A percentile compares a stretch with the other conserved stretches of the same genome.
These are phyloP conservation scores for Aspergillus sp. DNA, from an alignment of 2,329 filamentous ascomycete species.

Conservation along the genomic window DNA sequence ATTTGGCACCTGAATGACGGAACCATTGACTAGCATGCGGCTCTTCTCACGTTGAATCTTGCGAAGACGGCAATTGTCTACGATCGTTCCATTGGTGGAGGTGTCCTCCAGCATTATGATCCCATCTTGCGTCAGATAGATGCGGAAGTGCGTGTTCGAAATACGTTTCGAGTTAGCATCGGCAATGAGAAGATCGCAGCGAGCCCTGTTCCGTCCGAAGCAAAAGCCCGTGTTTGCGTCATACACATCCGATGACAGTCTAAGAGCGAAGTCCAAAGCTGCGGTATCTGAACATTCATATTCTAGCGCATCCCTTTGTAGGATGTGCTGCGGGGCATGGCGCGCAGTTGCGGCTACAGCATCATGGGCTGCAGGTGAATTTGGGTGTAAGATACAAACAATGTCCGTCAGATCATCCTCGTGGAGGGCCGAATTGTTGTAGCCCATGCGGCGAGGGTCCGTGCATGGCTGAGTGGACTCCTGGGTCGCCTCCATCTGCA, in stretches of 20 bases:
- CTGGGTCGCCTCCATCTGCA: constrained; percentile 53
- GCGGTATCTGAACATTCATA: constrained; percentile 40
- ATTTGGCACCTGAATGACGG: constrained; percentile 69
- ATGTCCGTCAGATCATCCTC: constrained; percentile 85
- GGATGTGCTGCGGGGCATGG: constrained; percentile 60
- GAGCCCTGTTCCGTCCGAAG: constrained; percentile 74
- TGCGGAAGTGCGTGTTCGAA: constrained; percentile 95
- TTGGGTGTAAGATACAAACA: constrained; percentile 82
- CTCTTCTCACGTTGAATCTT: constrained; percentile 52
- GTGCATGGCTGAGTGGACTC: constrained; percentile 75
- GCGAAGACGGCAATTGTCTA: constrained; percentile 71
- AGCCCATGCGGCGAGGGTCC: constrained; percentile 76
- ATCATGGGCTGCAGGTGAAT: constrained; percentile 68
- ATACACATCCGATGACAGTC: constrained; percentile 73
- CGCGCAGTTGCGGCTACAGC: constrained; percentile 65
- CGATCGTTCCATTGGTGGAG: constrained; percentile 93
- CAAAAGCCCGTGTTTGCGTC: constrained; percentile 72
- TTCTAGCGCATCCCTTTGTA: constrained; percentile 53
- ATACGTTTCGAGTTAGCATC: constrained; percentile 71
- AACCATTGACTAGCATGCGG: constrained; percentile 71
- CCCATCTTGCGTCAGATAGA: constrained; percentile 83
- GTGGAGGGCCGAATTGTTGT: constrained; percentile 78
- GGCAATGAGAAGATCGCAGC: constrained; percentile 74
- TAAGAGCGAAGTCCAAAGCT: constrained; percentile 69
- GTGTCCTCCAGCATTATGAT: constrained; percentile 89